A percentile compares a stretch with the other conserved stretches of the same genome.
Evolutionary conservation across 768 basidiomycete species (phyloP).

Genomic region (Suillus ampliporus): DNA sequence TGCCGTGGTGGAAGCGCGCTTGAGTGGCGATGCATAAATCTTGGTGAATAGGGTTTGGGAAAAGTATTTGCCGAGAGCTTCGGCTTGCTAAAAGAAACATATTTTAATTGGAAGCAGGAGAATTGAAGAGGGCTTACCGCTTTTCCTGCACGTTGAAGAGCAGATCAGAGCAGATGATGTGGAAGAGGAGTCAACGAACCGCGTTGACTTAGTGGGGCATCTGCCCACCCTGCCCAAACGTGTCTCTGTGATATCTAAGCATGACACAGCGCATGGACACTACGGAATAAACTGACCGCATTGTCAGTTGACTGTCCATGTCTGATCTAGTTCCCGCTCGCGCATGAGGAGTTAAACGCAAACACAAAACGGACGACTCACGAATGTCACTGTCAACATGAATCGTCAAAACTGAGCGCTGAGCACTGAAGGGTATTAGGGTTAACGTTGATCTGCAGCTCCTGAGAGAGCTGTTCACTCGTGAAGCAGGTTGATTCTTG

Average conservation of each 20-base stretch:
- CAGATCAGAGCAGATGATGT: neutral
- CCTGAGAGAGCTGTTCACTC: neutral
- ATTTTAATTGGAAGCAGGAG: neutral
- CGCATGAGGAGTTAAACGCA: neutral
- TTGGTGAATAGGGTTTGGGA: conserved; percentile 51
- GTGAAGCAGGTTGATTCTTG: no score
- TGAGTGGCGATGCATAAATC: conserved; percentile 70
- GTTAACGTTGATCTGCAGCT: neutral
- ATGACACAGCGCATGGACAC: neutral
- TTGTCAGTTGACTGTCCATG: conserved; percentile 85
- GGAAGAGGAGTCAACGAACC: conserved; percentile 48
- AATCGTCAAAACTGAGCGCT: neutral
- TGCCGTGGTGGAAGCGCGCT: conserved; percentile 68
- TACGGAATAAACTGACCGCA: conserved; percentile 47
- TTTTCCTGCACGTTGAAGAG: conserved; percentile 50
- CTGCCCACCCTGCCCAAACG: conserved; percentile 79
- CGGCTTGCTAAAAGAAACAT: conserved; percentile 57
- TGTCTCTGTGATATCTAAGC: conserved; percentile 36
- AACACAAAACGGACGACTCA: neutral
- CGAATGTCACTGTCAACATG: conserved; percentile 6
- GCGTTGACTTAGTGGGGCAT: conserved; percentile 76
- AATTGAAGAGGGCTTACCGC: conserved; percentile 42
- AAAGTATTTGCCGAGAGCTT: conserved; percentile 62
- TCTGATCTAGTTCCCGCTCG: conserved; percentile 56
- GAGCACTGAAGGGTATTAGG: neutral